Evolutionary conservation across 2,329 filamentous ascomycete genomes (phyloP), one percentile per base, ranked within the genome.

Genomic region (Phaeophleospora eucalypticola): DNA sequence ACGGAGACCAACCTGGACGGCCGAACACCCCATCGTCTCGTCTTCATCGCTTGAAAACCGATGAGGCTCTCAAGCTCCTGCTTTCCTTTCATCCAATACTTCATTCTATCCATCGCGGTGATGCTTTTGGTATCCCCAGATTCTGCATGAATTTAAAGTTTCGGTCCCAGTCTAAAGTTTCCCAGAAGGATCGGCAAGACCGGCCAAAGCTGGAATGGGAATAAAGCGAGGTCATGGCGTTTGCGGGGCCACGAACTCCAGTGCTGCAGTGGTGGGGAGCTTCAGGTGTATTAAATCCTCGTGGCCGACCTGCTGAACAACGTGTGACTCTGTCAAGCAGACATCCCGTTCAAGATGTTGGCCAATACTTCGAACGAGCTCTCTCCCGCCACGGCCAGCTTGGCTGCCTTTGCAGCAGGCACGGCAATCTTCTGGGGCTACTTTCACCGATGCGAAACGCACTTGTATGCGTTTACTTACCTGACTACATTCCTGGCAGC

Each of bases 401-500:
- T 42, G 12, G 20, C 24, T 21, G 41, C 36, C 14, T 45, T 52
- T 29, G 45, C 43, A 20, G 37, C 36, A 20, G 55, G 55, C 34
- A 48, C 48, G 34, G 48, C 43, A 39, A 41, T 51, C 27, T 58
- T 54, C 48, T 58, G 55, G 55, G 46, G 49, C 15, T 58, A 58
- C 44, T 58, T 58, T 43, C 51, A 58, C 48, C 41, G 57, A 14
- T 55, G 45, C 44, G 61, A 65, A 41, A 55, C 52, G 18, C 62
- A 65, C 45, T 49, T 65, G 47, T 51, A 61, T 34, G 59, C 49
- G n/a, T 18, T 54, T 4, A 44, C 41, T 3, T 63, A 61, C 39
- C 16, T 63, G 2, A 35, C 48, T 32, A 55, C 46, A 14, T 61
- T 62, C 19, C 35, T 61, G 14, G 43, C 45, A 4, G 35, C 45